Evolutionary conservation across 495 filamentous ascomycete species (phyloP).

Genomic region (Cenococcum geophilum): DNA sequence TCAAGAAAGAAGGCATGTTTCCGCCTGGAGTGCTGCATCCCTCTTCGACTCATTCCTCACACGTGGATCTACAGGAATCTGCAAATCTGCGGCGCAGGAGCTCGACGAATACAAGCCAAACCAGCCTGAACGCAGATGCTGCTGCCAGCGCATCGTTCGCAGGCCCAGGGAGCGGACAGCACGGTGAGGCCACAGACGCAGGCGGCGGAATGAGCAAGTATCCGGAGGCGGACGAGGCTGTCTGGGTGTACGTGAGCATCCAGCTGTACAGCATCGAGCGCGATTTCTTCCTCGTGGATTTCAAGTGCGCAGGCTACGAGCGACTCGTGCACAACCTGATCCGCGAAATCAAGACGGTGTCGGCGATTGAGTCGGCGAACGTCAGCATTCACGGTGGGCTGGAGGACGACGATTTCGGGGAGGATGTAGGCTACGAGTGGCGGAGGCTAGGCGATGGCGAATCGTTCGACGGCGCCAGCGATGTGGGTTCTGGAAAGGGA

Average conservation of each 20-base stretch:
- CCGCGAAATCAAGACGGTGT: slow-evolving; percentile 28
- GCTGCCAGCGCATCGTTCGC: slow-evolving; percentile 5
- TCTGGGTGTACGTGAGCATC: slow-evolving; percentile 86
- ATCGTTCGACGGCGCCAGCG: slow-evolving; percentile 24
- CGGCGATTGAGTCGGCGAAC: not conserved
- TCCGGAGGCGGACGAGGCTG: slow-evolving; percentile 43
- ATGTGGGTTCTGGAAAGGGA: slow-evolving; percentile 24
- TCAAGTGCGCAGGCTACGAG: slow-evolving; percentile 98
- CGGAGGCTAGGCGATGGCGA: slow-evolving; percentile 31
- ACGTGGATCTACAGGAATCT: slow-evolving; percentile 46
- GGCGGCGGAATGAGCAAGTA: slow-evolving; percentile 1
- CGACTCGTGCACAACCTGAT: slow-evolving; percentile 49
- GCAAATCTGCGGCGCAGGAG: slow-evolving; percentile 40
- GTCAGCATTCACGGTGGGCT: slow-evolving; percentile 17
- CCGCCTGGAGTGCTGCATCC: slow-evolving; percentile 48
- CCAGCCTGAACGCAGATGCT: slow-evolving; percentile 17
- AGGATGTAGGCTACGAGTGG: slow-evolving; percentile 19
- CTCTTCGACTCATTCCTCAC: slow-evolving; percentile 51
- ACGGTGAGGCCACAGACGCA: not conserved
- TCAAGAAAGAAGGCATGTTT: slow-evolving; percentile 67
- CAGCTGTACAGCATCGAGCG: slow-evolving; percentile 94
- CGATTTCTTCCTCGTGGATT: slow-evolving; percentile 92
- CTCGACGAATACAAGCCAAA: slow-evolving; percentile 40
- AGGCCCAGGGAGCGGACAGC: not conserved
- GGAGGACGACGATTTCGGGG: slow-evolving; percentile 2